phyloP scores from a whole-genome alignment of 2,329 filamentous ascomycete genomes.

The Fusarium bactridioides region DNA sequence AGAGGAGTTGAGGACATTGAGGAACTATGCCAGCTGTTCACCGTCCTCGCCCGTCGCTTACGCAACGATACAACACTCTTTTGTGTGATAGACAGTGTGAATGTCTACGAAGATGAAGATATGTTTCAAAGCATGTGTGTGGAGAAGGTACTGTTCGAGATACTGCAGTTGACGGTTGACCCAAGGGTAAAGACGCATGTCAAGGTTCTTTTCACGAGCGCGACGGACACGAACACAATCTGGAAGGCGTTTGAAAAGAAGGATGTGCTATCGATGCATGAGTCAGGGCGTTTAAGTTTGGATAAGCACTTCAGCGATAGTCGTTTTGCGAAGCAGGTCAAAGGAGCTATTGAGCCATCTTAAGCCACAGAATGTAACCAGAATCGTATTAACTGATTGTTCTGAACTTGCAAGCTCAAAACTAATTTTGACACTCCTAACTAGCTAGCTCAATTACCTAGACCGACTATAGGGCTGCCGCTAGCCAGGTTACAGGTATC shows the following conservation, averaged over 20 bases:
- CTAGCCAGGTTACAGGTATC: rapidly evolving
- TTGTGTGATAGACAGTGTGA: background rate
- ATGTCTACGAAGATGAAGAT: background rate
- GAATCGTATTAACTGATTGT: background rate
- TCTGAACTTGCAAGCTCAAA: rapidly evolving
- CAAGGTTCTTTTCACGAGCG: background rate
- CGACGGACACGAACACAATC: background rate
- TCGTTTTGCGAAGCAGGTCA: background rate
- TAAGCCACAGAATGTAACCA: background rate
- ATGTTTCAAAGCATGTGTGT: background rate
- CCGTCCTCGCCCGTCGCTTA: background rate
- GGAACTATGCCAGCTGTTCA: rapidly evolving
- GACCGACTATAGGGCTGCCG: background rate
- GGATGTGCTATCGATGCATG: background rate
- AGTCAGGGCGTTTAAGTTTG: background rate
- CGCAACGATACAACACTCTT: background rate
- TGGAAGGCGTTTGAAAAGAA: background rate
- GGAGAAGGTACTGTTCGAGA: background rate
- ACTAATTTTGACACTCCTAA: rapidly evolving
- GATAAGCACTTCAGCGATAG: background rate
- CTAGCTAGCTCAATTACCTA: background rate
- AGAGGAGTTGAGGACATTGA: rapidly evolving
- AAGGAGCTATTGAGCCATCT: background rate
- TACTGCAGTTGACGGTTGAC: background rate
- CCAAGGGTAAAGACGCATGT: background rate